Conservation (phyloP, 768 basidiomycete genomes). For the Amanita rubescens region DNA sequence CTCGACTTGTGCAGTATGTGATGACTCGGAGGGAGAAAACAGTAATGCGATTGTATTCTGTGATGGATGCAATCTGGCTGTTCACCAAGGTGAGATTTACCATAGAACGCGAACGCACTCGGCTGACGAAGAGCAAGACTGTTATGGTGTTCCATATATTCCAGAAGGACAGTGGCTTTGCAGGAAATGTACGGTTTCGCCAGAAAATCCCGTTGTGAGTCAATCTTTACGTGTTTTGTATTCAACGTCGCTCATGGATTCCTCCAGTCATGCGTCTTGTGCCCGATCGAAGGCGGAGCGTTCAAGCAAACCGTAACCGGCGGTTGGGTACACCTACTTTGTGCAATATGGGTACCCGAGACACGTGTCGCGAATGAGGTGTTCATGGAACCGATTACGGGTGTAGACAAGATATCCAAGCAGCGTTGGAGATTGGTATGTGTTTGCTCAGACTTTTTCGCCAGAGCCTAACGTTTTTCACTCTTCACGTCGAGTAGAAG, state of each 20-base stretch:
- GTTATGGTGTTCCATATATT: slow-evolving; percentile 98
- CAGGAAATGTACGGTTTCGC: slow-evolving; percentile 95
- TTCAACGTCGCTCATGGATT: neutral
- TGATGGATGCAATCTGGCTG: slow-evolving; percentile 97
- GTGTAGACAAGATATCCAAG: slow-evolving; percentile 81
- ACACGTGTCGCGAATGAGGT: slow-evolving; percentile 88
- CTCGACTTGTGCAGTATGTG: slow-evolving; percentile 93
- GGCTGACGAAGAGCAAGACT: slow-evolving; percentile 48
- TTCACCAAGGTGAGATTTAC: slow-evolving; percentile 81
- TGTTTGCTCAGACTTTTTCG: neutral
- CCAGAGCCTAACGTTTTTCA: neutral
- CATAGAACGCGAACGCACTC: neutral
- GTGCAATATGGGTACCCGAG: slow-evolving; percentile 97
- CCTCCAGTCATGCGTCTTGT: slow-evolving; percentile 81
- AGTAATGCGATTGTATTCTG: slow-evolving; percentile 99
- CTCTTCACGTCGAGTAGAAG: slow-evolving; percentile 24
- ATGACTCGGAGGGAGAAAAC: slow-evolving; percentile 98
- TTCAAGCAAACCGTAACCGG: slow-evolving; percentile 94
- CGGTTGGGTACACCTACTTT: slow-evolving; percentile 94
- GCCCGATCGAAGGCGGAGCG: slow-evolving; percentile 94
- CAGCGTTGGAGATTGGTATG: slow-evolving; percentile 91
- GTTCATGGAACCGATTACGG: slow-evolving; percentile 97
- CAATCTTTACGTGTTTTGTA: neutral
- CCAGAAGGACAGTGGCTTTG: slow-evolving; percentile 99
- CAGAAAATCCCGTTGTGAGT: slow-evolving; percentile 90